A percentile compares a stretch with the other conserved stretches of the same genome.
phyloP scores from a whole-genome alignment of 306 rosid genomes.

The Medicago arabica region DNA sequence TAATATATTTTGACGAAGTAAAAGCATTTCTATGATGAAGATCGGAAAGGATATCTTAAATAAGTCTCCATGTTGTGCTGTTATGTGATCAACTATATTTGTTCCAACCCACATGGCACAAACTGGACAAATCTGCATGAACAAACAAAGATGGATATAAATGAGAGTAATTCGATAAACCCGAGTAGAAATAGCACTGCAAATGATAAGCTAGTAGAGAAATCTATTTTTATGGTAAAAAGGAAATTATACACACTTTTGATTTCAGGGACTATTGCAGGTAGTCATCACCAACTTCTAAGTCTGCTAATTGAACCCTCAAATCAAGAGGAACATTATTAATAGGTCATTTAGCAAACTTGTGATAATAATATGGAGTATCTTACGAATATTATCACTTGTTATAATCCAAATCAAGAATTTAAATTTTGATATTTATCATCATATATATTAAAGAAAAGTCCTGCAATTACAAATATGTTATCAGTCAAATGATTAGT shows the following conservation, averaged over 20 bases:
- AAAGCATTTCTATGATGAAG: background rate
- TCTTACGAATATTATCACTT: too few species aligned
- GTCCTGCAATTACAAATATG: too few species aligned
- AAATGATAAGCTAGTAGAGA: slow-evolving; percentile 13
- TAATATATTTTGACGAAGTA: background rate
- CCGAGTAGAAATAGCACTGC: slow-evolving; percentile 21
- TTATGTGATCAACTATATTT: slow-evolving; percentile 69
- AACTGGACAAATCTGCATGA: slow-evolving; percentile 74
- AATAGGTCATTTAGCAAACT: slow-evolving; percentile 10
- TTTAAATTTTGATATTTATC: too few species aligned
- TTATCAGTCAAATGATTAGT: too few species aligned
- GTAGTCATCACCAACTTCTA: slow-evolving; percentile 22
- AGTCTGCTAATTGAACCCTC: slow-evolving; percentile 21
- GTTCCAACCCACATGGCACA: slow-evolving; percentile 58
- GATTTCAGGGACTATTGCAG: slow-evolving; percentile 27
- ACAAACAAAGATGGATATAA: slow-evolving; percentile 36
- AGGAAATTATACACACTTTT: slow-evolving; percentile 12
- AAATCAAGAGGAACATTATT: background rate
- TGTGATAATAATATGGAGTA: slow-evolving; percentile 1
- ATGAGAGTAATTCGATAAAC: slow-evolving; percentile 31
- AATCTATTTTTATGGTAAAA: slow-evolving; percentile 14
- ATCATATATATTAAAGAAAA: too few species aligned
- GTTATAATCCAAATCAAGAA: too few species aligned
- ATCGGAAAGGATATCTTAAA: slow-evolving; percentile 57
- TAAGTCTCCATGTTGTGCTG: slow-evolving; percentile 63